These are phyloP conservation scores for Thielaviopsis ethacetica DNA, from an alignment of 2,329 filamentous ascomycete genomes.

Conservation along the genomic window DNA sequence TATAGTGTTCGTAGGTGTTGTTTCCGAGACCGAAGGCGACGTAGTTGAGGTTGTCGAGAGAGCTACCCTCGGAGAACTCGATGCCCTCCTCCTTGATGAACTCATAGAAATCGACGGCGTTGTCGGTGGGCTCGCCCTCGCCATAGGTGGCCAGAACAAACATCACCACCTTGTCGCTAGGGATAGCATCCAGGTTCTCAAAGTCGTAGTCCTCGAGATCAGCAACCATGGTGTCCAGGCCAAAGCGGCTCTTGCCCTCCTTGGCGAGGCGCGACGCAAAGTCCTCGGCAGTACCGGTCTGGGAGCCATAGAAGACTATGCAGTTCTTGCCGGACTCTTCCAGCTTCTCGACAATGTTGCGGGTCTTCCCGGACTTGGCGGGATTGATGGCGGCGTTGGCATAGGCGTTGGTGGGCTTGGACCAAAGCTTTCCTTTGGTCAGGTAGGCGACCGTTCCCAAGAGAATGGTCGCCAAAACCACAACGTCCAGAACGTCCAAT, in stretches of 20 bases:
- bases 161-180: constrained; percentile 79
- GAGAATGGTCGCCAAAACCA: constrained; percentile 75
- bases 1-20: constrained; percentile 99
- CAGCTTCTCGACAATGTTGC: constrained; percentile 91
- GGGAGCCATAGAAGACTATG: constrained; percentile 95
- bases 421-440: constrained; percentile 94
- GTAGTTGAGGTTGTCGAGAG: constrained; percentile 74
- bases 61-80: constrained; percentile 58
- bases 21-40: constrained; percentile 94
- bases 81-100: constrained; percentile 75
- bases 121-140: constrained; percentile 96
- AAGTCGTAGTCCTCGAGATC: constrained; percentile 97
- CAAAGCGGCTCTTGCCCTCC: constrained; percentile 91
- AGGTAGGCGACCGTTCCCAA: constrained; percentile 87
- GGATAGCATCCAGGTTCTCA: constrained; percentile 78
- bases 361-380: constrained; percentile 65
- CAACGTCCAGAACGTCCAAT: constrained; percentile 85
- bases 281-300: constrained; percentile 96
- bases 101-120: constrained; percentile 97
- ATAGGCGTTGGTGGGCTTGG: constrained; percentile 74
- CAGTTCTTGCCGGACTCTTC: constrained; percentile 93
- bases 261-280: constrained; percentile 93
- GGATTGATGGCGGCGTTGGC: constrained; percentile 53
- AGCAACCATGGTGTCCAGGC: constrained; percentile 93
- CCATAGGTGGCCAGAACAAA: constrained; percentile 96